Evolutionary conservation across 352 stramenopile species (phyloP), one percentile per base, ranked within the genome.

Genomic region (Pythium scleroteichum): DNA sequence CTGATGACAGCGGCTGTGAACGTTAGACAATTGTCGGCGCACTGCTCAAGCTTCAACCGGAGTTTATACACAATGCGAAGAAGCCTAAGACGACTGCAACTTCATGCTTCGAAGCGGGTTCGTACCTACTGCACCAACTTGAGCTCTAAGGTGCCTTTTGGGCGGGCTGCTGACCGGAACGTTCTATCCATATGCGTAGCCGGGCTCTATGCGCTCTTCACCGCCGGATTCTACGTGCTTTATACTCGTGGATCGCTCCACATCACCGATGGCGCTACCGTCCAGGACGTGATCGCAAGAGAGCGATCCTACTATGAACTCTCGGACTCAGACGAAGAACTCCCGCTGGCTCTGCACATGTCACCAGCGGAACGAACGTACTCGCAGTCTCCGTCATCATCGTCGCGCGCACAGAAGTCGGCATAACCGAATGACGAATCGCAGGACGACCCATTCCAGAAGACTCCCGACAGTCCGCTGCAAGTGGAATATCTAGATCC

Each of bases 101-200:
- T 32, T 75, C 80, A 35, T 90, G 79, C 51, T 94, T 94, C 63
- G 73, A 89, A 78, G 82, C 85, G 12, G 82, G 84, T 94, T 41
- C 45, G 82, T 75, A 35, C 29, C 10, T 5, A 35, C 5, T 10
- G 5, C 29, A 10, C 10, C 29, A 35, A 35, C 29, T 35, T 10
- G 29, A 35, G 29, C 5, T 35, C 29, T 35, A 10, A 35, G 29
- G n/a, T n/a, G n/a, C n/a, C n/a, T n/a, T n/a, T n/a, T n/a, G n/a
- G n/a, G n/a, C n/a, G n/a, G n/a, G n/a, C n/a, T n/a, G n/a, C n/a
- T n/a, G n/a, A n/a, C n/a, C n/a, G n/a, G n/a, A n/a, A n/a, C n/a
- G n/a, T n/a, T n/a, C n/a, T n/a, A n/a, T n/a, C n/a, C n/a, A n/a
- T n/a, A 22, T 2, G 2, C 48, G 10, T 42, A 89, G 82, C 71